These are phyloP conservation scores for Amylocarpus encephaloides DNA, from an alignment of 2,329 filamentous ascomycete species.

Conservation along the genomic window DNA sequence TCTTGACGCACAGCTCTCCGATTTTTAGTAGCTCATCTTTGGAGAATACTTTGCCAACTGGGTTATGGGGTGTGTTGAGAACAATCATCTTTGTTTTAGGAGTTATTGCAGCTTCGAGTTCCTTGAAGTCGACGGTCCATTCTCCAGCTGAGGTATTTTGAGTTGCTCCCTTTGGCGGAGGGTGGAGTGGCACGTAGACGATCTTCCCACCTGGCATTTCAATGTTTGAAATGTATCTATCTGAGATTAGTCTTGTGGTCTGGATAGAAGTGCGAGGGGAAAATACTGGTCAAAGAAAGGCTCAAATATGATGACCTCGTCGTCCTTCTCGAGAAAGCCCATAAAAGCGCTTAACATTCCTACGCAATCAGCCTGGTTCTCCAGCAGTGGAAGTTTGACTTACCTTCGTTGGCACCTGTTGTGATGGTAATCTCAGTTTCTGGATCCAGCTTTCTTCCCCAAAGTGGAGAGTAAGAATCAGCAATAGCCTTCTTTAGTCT, in stretches of 20 bases:
- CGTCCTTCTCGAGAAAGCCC: conserved; percentile 89
- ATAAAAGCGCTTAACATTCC: conserved; percentile 96
- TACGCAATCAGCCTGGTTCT: conserved; percentile 24
- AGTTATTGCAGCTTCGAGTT: conserved; percentile 76
- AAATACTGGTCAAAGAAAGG: conserved; percentile 92
- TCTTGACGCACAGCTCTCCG: conserved; percentile 81
- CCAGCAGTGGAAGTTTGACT: neutral
- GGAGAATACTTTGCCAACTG: conserved; percentile 92
- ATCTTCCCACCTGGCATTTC: conserved; percentile 96
- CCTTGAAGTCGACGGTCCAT: conserved; percentile 80
- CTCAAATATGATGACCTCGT: conserved; percentile 97
- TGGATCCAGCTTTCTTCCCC: conserved; percentile 74
- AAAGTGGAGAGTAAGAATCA: conserved; percentile 84
- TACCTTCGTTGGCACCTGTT: conserved; percentile 77
- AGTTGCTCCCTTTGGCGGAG: conserved; percentile 70
- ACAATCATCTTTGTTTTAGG: conserved; percentile 95
- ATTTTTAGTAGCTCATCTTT: conserved; percentile 76
- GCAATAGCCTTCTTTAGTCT: conserved; percentile 89
- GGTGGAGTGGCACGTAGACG: conserved; percentile 90
- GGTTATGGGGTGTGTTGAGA: conserved; percentile 81
- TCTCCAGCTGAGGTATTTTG: conserved; percentile 79
- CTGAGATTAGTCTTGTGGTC: neutral
- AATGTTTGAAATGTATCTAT: conserved; percentile 88
- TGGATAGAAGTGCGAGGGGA: too few relatives aligned
- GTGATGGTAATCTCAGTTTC: conserved; percentile 94